Evolutionary conservation across 805 yeast species (phyloP).

Genomic region (Blastobotrys terrestris): DNA sequence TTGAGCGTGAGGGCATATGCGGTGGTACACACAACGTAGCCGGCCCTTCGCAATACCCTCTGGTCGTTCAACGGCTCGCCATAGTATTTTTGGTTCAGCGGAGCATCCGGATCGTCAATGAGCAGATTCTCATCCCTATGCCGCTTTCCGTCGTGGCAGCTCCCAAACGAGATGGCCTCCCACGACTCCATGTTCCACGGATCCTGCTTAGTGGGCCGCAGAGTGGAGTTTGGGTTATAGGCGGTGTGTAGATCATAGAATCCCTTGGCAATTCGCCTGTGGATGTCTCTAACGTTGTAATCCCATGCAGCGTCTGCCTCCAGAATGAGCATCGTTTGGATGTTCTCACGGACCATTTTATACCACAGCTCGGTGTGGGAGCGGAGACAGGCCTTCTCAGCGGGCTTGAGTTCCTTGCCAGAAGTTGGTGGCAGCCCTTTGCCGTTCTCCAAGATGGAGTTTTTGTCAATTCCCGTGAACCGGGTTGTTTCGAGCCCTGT

Average conservation of each 20-base stretch:
- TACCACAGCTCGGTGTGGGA: constrained; percentile 16
- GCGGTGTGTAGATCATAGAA: neutral
- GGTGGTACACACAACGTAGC: constrained; percentile 10
- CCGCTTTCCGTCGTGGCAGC: constrained; percentile 7
- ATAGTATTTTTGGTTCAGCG: constrained; percentile 2
- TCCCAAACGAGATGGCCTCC: constrained; percentile 13
- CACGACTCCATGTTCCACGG: constrained; percentile 13
- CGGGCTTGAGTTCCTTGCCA: neutral
- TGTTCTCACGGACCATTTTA: constrained; percentile 8
- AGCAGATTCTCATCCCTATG: neutral
- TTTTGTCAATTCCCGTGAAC: constrained; percentile 1
- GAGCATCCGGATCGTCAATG: constrained; percentile 11
- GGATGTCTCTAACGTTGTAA: constrained; percentile 7
- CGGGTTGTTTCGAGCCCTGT: constrained; percentile 3
- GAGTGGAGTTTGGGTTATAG: neutral
- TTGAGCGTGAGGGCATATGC: constrained; percentile 12
- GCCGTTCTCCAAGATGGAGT: constrained; percentile 1
- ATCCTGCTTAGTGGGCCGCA: constrained; percentile 8
- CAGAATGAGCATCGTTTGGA: constrained; percentile 9
- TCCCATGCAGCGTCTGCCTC: constrained; percentile 19
- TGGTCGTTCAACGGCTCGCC: constrained; percentile 3
- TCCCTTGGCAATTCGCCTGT: neutral
- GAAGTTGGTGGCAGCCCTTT: constrained; percentile 3
- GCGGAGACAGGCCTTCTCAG: constrained; percentile 11
- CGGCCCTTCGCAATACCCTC: constrained; percentile 11